Evolutionary conservation across 148 eudicot species (phyloP).

Genomic region (Vaccinium corymbosum): DNA sequence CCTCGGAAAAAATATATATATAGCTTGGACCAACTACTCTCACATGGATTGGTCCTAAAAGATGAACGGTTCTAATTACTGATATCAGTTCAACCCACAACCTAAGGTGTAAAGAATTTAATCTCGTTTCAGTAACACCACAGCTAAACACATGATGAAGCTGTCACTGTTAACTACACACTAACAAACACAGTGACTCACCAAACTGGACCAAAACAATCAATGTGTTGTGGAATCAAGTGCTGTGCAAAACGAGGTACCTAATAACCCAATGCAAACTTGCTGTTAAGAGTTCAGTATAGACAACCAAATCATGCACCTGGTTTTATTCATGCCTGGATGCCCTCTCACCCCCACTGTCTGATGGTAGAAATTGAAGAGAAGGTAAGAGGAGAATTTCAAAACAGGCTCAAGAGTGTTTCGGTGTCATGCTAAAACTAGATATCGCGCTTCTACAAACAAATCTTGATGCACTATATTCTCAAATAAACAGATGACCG

Average conservation of each 20-base stretch:
- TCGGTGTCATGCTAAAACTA: neutral
- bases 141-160: neutral
- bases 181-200: neutral
- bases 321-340: neutral
- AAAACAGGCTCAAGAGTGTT: neutral
- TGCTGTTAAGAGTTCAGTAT: neutral
- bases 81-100: no score
- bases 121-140: neutral
- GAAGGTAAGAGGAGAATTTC: neutral
- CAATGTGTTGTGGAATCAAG: neutral
- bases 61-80: no score
- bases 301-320: neutral
- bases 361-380: neutral
- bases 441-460: neutral
- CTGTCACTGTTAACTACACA: neutral
- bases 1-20: neutral
- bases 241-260: neutral
- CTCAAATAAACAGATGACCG: neutral
- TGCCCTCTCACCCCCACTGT: neutral
- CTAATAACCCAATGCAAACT: neutral
- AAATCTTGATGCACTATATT: neutral
- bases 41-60: neutral
- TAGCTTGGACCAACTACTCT: neutral
- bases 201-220: neutral
- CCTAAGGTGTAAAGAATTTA: no score